These are phyloP conservation scores for Viola odorata DNA, from an alignment of 345 rosid genomes.

Conservation along the genomic window DNA sequence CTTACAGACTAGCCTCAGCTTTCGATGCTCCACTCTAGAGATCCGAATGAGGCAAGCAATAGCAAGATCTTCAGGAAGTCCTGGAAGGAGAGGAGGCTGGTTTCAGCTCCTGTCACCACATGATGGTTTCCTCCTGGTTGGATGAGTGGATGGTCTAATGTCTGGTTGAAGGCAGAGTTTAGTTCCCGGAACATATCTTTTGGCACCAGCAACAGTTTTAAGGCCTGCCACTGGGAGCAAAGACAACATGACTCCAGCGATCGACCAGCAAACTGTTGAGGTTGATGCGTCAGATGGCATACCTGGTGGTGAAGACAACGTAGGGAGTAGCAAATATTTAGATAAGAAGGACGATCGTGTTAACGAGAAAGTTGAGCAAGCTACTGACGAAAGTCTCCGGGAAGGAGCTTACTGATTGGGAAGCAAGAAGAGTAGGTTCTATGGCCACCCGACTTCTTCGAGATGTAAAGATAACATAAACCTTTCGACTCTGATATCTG, in stretches of 20 bases:
- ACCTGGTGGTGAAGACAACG: slow-evolving; percentile 11
- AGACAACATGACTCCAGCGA: slow-evolving; percentile 12
- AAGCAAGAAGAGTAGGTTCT: slow-evolving; percentile 77
- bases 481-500: slow-evolving; percentile 16
- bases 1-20: slow-evolving; percentile 68
- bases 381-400: slow-evolving; percentile 26
- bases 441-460: slow-evolving; percentile 90
- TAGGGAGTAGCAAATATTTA: slow-evolving; percentile 7
- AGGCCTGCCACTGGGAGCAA: slow-evolving; percentile 43
- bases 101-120: slow-evolving; percentile 56
- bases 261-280: slow-evolving; percentile 23
- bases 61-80: slow-evolving; percentile 79
- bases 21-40: slow-evolving; percentile 57
- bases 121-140: slow-evolving; percentile 46
- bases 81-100: slow-evolving; percentile 67
- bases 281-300: slow-evolving; percentile 21
- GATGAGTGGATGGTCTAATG: slow-evolving; percentile 69
- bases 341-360: slow-evolving; percentile 19
- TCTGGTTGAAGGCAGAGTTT: slow-evolving; percentile 70
- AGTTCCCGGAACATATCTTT: slow-evolving; percentile 58
- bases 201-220: slow-evolving; percentile 69
- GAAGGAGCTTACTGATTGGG: slow-evolving; percentile 76
- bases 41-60: slow-evolving; percentile 75
- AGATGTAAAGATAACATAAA: slow-evolving; percentile 52
- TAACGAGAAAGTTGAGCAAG: slow-evolving; percentile 20